phyloP scores from a whole-genome alignment of 306 rosid genomes.

The Arachis stenosperma region DNA sequence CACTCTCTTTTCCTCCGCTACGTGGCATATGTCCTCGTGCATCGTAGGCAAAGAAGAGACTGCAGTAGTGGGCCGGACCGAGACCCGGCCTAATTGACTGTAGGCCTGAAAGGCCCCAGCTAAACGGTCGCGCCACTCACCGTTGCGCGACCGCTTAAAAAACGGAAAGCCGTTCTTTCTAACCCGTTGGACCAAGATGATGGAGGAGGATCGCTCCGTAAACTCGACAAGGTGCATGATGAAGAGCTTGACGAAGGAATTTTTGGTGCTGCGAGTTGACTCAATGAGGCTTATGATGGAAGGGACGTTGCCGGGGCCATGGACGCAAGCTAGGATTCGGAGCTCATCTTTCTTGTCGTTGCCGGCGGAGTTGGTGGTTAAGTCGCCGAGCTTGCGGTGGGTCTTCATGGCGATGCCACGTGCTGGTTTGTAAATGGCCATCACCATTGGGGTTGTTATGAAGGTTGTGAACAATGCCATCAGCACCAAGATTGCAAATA shows the following conservation, averaged over 20 bases:
- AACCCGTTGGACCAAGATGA: slow-evolving; percentile 63
- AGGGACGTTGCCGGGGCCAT: slow-evolving; percentile 63
- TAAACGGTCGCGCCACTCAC: slow-evolving; percentile 54
- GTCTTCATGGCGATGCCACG: slow-evolving; percentile 40
- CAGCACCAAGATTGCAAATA: slow-evolving; percentile 78
- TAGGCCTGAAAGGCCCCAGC: slow-evolving; percentile 64
- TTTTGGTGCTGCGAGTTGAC: slow-evolving; percentile 56
- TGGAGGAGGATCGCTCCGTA: slow-evolving; percentile 79
- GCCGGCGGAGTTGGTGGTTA: slow-evolving; percentile 27
- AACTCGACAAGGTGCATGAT: slow-evolving; percentile 83
- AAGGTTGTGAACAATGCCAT: slow-evolving; percentile 94
- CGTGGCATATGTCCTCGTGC: slow-evolving; percentile 81
- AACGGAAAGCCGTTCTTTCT: slow-evolving; percentile 74
- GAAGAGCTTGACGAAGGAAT: slow-evolving; percentile 58
- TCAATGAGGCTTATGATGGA: slow-evolving; percentile 61
- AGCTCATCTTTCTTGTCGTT: slow-evolving; percentile 41
- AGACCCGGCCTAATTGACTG: slow-evolving; percentile 64
- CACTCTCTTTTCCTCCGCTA: slow-evolving; percentile 70
- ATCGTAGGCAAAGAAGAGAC: slow-evolving; percentile 71
- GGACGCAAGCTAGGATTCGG: slow-evolving; percentile 73
- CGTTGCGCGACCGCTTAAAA: slow-evolving; percentile 51
- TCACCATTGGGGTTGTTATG: slow-evolving; percentile 77
- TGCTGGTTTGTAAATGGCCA: slow-evolving; percentile 75
- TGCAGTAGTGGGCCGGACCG: slow-evolving; percentile 66
- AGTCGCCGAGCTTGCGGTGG: slow-evolving; percentile 57